Evolutionary conservation across 768 basidiomycete species (phyloP).

Genomic region (Mrakia gelida): DNA sequence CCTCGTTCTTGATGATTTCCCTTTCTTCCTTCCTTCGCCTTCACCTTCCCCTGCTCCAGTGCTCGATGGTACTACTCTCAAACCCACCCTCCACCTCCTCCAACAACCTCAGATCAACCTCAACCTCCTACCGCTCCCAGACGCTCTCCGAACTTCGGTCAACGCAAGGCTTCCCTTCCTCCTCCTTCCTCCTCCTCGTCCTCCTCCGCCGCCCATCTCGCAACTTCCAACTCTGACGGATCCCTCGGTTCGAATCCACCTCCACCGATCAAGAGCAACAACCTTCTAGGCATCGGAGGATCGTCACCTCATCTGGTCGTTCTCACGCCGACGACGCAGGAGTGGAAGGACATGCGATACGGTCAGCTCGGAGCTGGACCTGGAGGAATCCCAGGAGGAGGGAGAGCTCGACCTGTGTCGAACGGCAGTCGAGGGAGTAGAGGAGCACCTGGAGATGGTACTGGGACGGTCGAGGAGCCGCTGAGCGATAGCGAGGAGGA

Average conservation of each 20-base stretch:
- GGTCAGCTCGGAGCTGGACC: slow-evolving; percentile 7
- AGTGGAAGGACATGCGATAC: slow-evolving; percentile 27
- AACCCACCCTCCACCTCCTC: background rate
- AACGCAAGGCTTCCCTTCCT: slow-evolving; percentile 17
- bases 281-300: slow-evolving; percentile 14
- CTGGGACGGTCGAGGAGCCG: background rate
- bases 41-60: background rate
- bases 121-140: background rate
- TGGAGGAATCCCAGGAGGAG: background rate
- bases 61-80: slow-evolving; percentile 9
- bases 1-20: background rate
- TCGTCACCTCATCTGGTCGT: slow-evolving; percentile 20
- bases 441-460: background rate
- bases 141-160: background rate
- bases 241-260: background rate
- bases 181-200: background rate
- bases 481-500: slow-evolving; percentile 21
- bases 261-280: background rate
- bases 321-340: slow-evolving; percentile 28
- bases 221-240: background rate
- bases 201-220: background rate
- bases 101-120: background rate
- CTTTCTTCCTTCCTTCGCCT: background rate
- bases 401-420: background rate
- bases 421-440: background rate